Evolutionary conservation across 2,329 filamentous ascomycete species (phyloP).

Genomic region (Aureobasidium sp.): DNA sequence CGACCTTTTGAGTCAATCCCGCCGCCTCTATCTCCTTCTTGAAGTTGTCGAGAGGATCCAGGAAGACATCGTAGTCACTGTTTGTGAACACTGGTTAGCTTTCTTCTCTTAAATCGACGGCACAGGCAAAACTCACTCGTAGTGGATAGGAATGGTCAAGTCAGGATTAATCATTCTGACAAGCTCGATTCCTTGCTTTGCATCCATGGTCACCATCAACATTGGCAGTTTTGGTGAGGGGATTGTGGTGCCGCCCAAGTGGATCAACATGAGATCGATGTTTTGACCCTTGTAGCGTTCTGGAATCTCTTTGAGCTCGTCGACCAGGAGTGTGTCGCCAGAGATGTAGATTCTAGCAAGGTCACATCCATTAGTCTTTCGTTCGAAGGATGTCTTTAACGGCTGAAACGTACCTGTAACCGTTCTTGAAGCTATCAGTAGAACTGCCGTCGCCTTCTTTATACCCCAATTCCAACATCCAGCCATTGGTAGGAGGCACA

Average conservation of each 20-base stretch:
- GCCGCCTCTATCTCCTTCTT: slow-evolving; percentile 46
- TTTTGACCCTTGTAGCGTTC: slow-evolving; percentile 43
- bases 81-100: background rate
- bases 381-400: too few relatives aligned
- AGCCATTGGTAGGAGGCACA: slow-evolving; percentile 58
- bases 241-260: slow-evolving; percentile 58
- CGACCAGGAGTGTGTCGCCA: slow-evolving; percentile 55
- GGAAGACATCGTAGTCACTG: slow-evolving; percentile 53
- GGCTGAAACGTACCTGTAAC: slow-evolving; percentile 33
- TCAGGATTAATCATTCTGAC: slow-evolving; percentile 53
- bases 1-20: slow-evolving; percentile 44
- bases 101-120: background rate
- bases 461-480: slow-evolving; percentile 56
- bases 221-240: slow-evolving; percentile 50
- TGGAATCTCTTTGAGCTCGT: slow-evolving; percentile 55
- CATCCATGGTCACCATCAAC: slow-evolving; percentile 63
- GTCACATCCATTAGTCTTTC: background rate
- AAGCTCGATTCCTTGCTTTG: slow-evolving; percentile 51
- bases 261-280: slow-evolving; percentile 59
- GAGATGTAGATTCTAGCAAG: slow-evolving; percentile 51
- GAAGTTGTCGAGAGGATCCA: slow-evolving; percentile 53
- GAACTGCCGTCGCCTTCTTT: slow-evolving; percentile 14
- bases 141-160: slow-evolving; percentile 56
- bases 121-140: slow-evolving; percentile 34
- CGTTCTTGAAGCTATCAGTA: slow-evolving; percentile 31